Evolutionary conservation across 2,329 filamentous ascomycete genomes (phyloP), one percentile per base, ranked within the genome.

Genomic region (Aspergillus tanneri): DNA sequence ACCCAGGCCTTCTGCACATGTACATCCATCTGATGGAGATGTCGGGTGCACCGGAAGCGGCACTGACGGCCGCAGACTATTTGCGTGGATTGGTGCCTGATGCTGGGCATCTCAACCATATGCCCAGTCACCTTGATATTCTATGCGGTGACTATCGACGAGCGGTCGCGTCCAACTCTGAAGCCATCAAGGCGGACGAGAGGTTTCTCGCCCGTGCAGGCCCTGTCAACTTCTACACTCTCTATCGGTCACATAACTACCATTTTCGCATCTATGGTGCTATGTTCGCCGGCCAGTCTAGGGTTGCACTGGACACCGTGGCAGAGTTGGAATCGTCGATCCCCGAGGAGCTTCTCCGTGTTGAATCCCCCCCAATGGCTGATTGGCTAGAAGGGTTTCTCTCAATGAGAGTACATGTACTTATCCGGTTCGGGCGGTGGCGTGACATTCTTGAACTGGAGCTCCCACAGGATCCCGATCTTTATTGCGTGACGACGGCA

Each of bases 11-110:
- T 0, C 72, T 90, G 5, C 87, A 91, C 64, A 69, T 89, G 24
- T 90, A 90, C 64, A 87, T 90, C 30, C 86, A 90, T 57, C 77
- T 88, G 3, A 86, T 88, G 75, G 87, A 90, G 61, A 89, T 89
- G 86, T 89, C 86, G 0, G 70, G 74, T 0, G 76, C 72, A 0
- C 86, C 86, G 0, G 86, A 88, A 62, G 63, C 69, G 1, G 87
- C 83, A 1, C 64, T 88, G 12, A 71, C 77, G 0, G 73, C 78
- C 0, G 85, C 85, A 4, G 78, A 89, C 58, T 69, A 61, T 18
- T 74, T 90, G 9, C 81, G 86, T 18, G 76, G 74, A 8, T 75
- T 89, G 2, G 79, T 86, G 0, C 86, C 86, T 0, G 85, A 89
- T 61, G 77, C 81, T 0, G 86, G 86, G 0, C 87, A 90, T 64